These are phyloP conservation scores for Aquilaria malaccensis DNA, from an alignment of 345 rosid genomes.

Conservation along the genomic window DNA sequence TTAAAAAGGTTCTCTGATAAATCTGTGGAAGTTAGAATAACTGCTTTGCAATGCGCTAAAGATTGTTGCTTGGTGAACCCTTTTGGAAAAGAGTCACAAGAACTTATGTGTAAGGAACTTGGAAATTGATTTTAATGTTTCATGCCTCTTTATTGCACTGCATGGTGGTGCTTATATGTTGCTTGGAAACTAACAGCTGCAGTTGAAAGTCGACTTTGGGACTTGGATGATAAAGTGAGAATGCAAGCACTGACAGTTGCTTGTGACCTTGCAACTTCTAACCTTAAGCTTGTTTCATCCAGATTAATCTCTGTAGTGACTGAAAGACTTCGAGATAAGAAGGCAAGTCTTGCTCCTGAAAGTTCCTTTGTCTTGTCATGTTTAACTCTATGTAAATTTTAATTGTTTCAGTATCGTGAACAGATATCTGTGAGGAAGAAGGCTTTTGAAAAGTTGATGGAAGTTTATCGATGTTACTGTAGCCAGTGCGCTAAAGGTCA, in stretches of 20 bases:
- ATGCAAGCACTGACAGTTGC: conserved; percentile 60
- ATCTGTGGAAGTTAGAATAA: conserved; percentile 80
- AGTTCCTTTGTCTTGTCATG: conserved; percentile 1
- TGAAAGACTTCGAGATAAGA: conserved; percentile 95
- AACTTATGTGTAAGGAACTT: conserved; percentile 54
- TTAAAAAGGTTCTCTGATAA: conserved; percentile 84
- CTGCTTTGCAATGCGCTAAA: conserved; percentile 62
- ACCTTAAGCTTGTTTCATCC: conserved; percentile 41
- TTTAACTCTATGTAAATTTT: not conserved
- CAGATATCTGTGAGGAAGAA: conserved; percentile 84
- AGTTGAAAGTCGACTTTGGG: conserved; percentile 71
- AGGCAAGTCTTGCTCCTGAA: conserved; percentile 33
- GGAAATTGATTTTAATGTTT: conserved; percentile 6
- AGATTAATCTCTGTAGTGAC: conserved; percentile 50
- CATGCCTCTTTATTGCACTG: conserved; percentile 16
- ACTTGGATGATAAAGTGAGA: conserved; percentile 83
- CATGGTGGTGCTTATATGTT: conserved; percentile 13
- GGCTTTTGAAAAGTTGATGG: conserved; percentile 69
- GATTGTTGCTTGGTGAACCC: conserved; percentile 59
- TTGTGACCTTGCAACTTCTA: conserved; percentile 67
- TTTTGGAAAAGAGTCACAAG: conserved; percentile 43
- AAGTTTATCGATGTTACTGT: conserved; percentile 79
- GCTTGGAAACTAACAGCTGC: conserved; percentile 47
- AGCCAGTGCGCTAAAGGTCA: conserved; percentile 58
- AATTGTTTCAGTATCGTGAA: conserved; percentile 14